phyloP scores from a whole-genome alignment of 2,329 filamentous ascomycete species.

The Ascochyta rabiei region DNA sequence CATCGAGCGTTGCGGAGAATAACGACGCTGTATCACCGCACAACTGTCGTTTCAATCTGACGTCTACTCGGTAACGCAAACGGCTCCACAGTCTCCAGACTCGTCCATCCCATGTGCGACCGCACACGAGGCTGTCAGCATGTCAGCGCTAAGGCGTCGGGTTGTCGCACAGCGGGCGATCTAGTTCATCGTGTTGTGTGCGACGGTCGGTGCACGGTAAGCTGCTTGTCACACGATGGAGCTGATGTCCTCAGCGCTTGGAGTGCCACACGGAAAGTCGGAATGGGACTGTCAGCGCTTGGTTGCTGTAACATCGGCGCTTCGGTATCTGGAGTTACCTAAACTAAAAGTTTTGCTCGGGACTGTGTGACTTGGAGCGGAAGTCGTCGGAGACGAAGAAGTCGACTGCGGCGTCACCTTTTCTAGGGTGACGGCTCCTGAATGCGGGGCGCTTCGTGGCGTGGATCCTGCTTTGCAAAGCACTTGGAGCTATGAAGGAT shows the following conservation, averaged over 20 bases:
- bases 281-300: constrained; percentile 8
- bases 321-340: constrained; percentile 10
- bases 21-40: background rate
- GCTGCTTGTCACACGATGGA: background rate
- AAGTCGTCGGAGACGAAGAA: background rate
- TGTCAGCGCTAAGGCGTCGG: background rate
- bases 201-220: background rate
- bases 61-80: background rate
- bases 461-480: background rate
- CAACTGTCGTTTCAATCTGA: constrained; percentile 1
- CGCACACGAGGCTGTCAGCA: background rate
- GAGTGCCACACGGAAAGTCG: constrained; percentile 3
- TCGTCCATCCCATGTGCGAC: background rate
- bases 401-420: background rate
- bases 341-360: background rate
- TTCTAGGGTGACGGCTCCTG: background rate
- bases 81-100: constrained; percentile 8
- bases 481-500: background rate
- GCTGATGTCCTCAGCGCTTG: constrained; percentile 1
- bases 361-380: background rate
- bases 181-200: constrained; percentile 2
- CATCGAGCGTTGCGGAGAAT: background rate
- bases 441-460: background rate
- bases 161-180: background rate
- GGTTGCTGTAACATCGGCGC: constrained; percentile 10